Evolutionary conservation across 805 yeast species (phyloP).

Genomic region (Barnettozyma siamensis): DNA sequence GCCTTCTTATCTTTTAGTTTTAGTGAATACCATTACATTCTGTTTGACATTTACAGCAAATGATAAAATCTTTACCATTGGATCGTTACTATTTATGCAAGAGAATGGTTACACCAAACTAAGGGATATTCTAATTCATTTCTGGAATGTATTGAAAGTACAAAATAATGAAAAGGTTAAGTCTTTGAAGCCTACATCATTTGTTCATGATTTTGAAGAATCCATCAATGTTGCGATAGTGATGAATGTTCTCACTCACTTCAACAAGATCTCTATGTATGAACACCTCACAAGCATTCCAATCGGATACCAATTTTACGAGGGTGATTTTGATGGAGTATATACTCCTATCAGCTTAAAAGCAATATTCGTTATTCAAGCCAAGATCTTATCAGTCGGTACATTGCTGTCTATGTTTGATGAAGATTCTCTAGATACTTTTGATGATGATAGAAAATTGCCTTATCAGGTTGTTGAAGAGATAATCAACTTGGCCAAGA

Average conservation of each 20-base stretch:
- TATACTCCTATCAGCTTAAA: conserved; percentile 8
- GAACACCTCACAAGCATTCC: conserved; percentile 29
- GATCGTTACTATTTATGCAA: conserved; percentile 45
- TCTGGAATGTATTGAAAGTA: conserved; percentile 20
- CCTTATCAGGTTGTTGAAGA: conserved; percentile 40
- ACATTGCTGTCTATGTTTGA: conserved; percentile 31
- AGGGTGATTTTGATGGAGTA: conserved; percentile 26
- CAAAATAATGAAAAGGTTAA: conserved; percentile 24
- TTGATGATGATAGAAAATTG: conserved; percentile 22
- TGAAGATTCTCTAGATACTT: conserved; percentile 22
- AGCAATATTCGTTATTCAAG: conserved; percentile 33
- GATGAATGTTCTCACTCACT: conserved; percentile 37
- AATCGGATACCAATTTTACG: conserved; percentile 32
- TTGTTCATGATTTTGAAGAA: conserved; percentile 31
- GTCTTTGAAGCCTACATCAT: conserved; percentile 32
- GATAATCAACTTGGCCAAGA: conserved; percentile 38
- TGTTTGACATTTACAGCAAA: conserved; percentile 29
- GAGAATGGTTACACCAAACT: conserved; percentile 38
- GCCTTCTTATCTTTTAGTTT: conserved; percentile 31
- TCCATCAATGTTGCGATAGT: conserved; percentile 35
- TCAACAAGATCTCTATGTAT: conserved; percentile 39
- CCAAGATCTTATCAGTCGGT: conserved; percentile 36
- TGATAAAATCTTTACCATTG: conserved; percentile 31
- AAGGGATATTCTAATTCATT: conserved; percentile 25
- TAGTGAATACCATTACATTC: conserved; percentile 32